Evolutionary conservation across 192 early-diverging fungal species (phyloP).

Genomic region (Backusella tuberculispora): DNA sequence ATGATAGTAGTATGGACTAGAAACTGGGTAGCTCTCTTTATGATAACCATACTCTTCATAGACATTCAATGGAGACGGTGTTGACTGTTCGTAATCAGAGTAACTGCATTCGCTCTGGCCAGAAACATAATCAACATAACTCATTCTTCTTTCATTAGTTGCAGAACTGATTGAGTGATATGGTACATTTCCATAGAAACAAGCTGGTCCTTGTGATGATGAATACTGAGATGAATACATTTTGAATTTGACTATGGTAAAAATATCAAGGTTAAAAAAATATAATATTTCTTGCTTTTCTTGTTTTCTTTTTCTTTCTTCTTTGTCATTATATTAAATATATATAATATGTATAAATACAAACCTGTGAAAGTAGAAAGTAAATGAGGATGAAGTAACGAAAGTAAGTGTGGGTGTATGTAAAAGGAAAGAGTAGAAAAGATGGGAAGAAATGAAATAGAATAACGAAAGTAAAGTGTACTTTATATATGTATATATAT

Average conservation of each 20-base stretch:
- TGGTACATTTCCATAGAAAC: neutral
- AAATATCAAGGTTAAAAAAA: neutral
- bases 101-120: constrained; percentile 21
- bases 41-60: constrained; percentile 14
- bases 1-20: constrained; percentile 8
- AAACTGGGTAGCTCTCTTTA: neutral
- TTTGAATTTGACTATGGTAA: neutral
- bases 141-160: constrained; percentile 10
- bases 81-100: constrained; percentile 29
- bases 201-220: neutral
- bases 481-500: neutral
- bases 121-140: constrained; percentile 26
- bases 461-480: constrained; percentile 18
- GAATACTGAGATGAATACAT: constrained; percentile 10
- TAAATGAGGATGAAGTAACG: constrained; percentile 3
- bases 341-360: neutral
- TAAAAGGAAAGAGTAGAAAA: neutral
- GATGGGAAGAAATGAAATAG: neutral
- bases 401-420: neutral
- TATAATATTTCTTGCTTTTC: neutral
- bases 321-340: neutral
- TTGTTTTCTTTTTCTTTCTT: neutral
- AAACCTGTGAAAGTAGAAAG: neutral
- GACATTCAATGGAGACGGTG: constrained; percentile 17
- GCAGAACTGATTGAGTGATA: neutral